phyloP scores from a whole-genome alignment of 257 asterid genomes.

The Paulownia fortunei region DNA sequence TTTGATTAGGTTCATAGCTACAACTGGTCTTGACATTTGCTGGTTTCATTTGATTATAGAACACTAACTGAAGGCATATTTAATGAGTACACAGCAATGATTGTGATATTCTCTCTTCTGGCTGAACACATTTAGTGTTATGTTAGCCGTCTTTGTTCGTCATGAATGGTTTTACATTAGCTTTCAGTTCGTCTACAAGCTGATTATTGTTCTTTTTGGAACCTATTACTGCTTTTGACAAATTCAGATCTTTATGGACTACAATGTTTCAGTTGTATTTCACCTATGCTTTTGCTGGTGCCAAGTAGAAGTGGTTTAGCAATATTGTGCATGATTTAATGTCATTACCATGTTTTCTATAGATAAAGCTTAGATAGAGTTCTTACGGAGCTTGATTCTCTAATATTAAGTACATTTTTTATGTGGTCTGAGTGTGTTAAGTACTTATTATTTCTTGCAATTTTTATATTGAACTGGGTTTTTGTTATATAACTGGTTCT shows the following conservation, averaged over 20 bases:
- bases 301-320: slow-evolving; percentile 4
- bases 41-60: not conserved
- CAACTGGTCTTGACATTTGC: too few relatives aligned
- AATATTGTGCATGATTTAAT: slow-evolving; percentile 14
- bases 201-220: too few relatives aligned
- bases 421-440: not conserved
- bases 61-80: not conserved
- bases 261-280: not conserved
- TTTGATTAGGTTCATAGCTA: not conserved
- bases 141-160: slow-evolving; percentile 9
- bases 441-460: slow-evolving; percentile 10
- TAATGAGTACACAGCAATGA: too few relatives aligned
- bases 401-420: not conserved
- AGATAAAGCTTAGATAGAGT: not conserved
- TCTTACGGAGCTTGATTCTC: not conserved
- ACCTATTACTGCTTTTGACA: slow-evolving; percentile 12
- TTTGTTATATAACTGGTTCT: slow-evolving; percentile 12
- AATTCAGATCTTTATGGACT: not conserved
- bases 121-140: not conserved
- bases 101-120: too few relatives aligned
- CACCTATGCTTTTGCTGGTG: slow-evolving; percentile 2
- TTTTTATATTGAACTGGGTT: not conserved
- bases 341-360: not conserved
- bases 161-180: not conserved
- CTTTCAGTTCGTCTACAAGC: not conserved